Evolutionary conservation across 768 basidiomycete species (phyloP), one percentile per base, ranked within the genome.

Genomic region (Cystobasidium tubakii): DNA sequence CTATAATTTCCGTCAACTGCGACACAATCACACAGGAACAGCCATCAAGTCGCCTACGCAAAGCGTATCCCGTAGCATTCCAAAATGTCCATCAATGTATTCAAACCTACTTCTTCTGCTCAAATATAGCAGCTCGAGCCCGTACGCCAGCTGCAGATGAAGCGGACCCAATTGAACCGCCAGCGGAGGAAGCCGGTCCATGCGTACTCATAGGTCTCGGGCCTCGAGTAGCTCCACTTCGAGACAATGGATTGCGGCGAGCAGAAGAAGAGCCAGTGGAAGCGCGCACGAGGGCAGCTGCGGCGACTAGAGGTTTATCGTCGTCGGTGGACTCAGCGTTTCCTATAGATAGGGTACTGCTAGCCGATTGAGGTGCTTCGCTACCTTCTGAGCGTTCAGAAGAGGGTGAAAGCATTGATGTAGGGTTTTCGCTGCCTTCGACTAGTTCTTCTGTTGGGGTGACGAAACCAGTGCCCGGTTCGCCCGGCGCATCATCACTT

Each of bases 121-220:
- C 66, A 33, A 67, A 67, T 43, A 67, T 67, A 3, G 66, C 66
- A 15, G 66, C 66, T 23, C 66, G 27, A 31, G 66, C 66, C 19
- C 66, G 42, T 13, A 67, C 66, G 2, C 66, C 66, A 50, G 66
- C 42, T 13, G 44, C 66, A 27, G 29, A 31, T 13, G 53, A 53
- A 39, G 43, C 29, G 27, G 66, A 44, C 3, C 43, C 66, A 17
- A 21, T 53, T 4, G 66, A 31, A 53, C 66, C 39, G 1, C 29
- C 39, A 54, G 50, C 66, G 3, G 33, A 39, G 6, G 63, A 43
- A 43, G 31, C 7, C 15, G 44, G 29, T 31, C 43, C 66, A 29
- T 53, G 42, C 42, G 53, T 53, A 12, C 29, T 33, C 66, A 67
- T 67, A 3, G 66, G 66, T 23, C 66, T 43, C 50, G 66, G 66